Evolutionary conservation across 805 yeast species (phyloP).

Genomic region (Clavispora santaluciae): DNA sequence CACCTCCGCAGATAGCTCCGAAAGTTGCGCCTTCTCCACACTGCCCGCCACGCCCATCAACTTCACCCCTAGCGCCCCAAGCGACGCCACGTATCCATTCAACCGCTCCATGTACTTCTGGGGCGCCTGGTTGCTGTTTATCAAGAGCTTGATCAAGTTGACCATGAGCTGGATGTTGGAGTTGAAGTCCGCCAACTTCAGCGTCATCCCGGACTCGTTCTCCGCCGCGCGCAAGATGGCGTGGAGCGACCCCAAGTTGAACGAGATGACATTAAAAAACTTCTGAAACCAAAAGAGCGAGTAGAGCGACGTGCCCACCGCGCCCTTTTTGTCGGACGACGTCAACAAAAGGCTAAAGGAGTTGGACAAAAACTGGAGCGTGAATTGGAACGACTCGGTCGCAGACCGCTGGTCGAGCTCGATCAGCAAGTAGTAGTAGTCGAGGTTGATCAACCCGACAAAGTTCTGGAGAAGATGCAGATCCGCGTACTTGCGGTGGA

Average conservation of each 20-base stretch:
- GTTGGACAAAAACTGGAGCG: slow-evolving; percentile 37
- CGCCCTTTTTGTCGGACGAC: slow-evolving; percentile 11
- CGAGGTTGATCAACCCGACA: slow-evolving; percentile 30
- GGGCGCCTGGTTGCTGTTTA: slow-evolving; percentile 9
- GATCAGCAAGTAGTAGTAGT: slow-evolving; percentile 35
- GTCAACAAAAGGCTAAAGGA: slow-evolving; percentile 32
- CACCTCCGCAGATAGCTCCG: slow-evolving; percentile 7
- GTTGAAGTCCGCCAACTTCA: slow-evolving; percentile 28
- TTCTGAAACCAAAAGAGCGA: slow-evolving; percentile 31
- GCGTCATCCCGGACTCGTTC: slow-evolving; percentile 13
- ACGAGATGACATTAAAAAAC: slow-evolving; percentile 33
- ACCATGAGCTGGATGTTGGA: slow-evolving; percentile 29
- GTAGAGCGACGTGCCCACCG: slow-evolving; percentile 15
- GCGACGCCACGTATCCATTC: slow-evolving; percentile 5
- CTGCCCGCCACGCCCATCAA: not conserved
- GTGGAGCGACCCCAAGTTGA: slow-evolving; percentile 21
- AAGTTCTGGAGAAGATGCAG: slow-evolving; percentile 28
- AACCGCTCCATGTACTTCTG: slow-evolving; percentile 7
- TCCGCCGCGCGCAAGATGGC: slow-evolving; percentile 12
- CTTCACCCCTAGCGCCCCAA: slow-evolving; percentile 2
- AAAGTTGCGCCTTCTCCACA: slow-evolving; percentile 5
- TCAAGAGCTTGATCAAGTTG: slow-evolving; percentile 28
- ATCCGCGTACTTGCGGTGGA: slow-evolving; percentile 24
- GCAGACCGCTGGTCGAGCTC: slow-evolving; percentile 38
- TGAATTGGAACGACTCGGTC: slow-evolving; percentile 36